phyloP scores from a whole-genome alignment of 2,329 filamentous ascomycete genomes.

The Cyanodermella asteris region DNA sequence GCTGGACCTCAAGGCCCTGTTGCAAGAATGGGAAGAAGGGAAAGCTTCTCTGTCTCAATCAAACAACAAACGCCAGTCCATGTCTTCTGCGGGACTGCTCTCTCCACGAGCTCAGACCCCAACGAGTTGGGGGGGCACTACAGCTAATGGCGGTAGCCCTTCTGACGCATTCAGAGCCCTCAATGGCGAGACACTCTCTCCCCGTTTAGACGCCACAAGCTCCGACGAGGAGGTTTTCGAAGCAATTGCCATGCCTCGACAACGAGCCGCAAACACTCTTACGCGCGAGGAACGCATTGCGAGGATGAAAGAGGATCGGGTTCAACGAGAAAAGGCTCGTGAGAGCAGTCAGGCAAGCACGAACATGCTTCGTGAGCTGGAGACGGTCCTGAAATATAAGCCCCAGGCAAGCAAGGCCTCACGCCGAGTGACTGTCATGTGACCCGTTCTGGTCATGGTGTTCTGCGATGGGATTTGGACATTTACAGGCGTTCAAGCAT shows the following conservation, averaged over 20 bases:
- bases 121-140: slow-evolving; percentile 22
- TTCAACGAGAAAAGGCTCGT: slow-evolving; percentile 45
- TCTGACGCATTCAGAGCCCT: slow-evolving; percentile 55
- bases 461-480: too few species aligned
- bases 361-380: slow-evolving; percentile 79
- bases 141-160: slow-evolving; percentile 33
- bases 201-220: slow-evolving; percentile 22
- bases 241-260: slow-evolving; percentile 57
- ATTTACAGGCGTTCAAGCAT: too few species aligned
- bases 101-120: slow-evolving; percentile 21
- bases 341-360: slow-evolving; percentile 63
- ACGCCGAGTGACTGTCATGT: too few species aligned
- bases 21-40: slow-evolving; percentile 72
- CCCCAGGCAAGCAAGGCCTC: too few species aligned
- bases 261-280: slow-evolving; percentile 44
- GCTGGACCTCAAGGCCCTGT: slow-evolving; percentile 56
- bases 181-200: slow-evolving; percentile 42
- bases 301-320: slow-evolving; percentile 73
- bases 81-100: slow-evolving; percentile 24
- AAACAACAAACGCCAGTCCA: slow-evolving; percentile 44
- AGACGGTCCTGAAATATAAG: slow-evolving; percentile 73
- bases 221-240: slow-evolving; percentile 71
- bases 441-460: too few species aligned
- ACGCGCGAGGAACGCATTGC: slow-evolving; percentile 71
- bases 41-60: slow-evolving; percentile 64